phyloP scores from a whole-genome alignment of 2,329 filamentous ascomycete genomes.

The Nemania abortiva region DNA sequence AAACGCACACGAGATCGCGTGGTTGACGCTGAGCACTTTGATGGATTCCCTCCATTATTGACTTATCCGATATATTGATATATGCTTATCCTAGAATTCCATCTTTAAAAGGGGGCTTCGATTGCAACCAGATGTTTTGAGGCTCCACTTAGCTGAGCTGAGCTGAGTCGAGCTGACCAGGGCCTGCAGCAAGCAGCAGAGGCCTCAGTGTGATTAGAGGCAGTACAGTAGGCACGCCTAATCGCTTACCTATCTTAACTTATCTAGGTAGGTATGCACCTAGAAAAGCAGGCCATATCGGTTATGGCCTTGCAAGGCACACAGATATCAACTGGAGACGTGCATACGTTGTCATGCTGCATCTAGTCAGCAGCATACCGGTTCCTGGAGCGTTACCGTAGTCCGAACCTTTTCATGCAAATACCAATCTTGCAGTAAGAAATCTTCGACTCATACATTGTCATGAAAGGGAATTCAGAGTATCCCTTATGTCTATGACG shows the following conservation, averaged over 20 bases:
- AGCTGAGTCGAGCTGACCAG: no score
- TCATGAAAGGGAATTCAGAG: constrained; percentile 1
- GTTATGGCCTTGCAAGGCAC: no score
- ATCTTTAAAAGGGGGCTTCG: neutral
- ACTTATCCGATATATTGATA: constrained; percentile 1
- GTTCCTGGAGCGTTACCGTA: neutral
- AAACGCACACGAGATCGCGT: constrained; percentile 39
- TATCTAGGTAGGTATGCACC: no score
- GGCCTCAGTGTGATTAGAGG: no score
- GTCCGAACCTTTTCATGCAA: neutral
- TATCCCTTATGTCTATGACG: constrained; percentile 35
- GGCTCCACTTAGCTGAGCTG: no score
- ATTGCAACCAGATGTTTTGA: neutral
- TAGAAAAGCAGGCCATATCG: no score
- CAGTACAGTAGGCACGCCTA: no score
- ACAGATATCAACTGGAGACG: no score
- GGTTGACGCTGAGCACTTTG: neutral
- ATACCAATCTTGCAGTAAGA: neutral
- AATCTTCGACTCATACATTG: neutral
- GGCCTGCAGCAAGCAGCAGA: no score
- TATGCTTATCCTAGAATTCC: constrained; percentile 2
- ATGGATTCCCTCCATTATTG: neutral
- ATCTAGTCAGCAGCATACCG: no score
- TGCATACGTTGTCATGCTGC: neutral
- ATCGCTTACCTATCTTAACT: no score